Conservation (phyloP, 1,284 basidiomycete species). For the Trichosporon ovoides region DNA sequence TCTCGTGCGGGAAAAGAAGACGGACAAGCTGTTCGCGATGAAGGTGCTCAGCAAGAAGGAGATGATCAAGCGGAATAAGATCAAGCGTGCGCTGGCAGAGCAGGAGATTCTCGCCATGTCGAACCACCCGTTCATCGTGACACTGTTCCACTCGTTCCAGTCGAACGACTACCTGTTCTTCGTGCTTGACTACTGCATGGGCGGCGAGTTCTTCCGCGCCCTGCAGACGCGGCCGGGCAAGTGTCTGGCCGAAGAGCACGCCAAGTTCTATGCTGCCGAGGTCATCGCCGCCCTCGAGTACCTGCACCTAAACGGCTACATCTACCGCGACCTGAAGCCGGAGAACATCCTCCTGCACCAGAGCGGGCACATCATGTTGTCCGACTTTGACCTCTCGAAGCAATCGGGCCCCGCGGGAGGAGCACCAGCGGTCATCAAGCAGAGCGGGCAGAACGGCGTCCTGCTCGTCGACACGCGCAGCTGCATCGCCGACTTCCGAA, state of each 20-base stretch:
- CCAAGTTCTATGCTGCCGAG: conserved; percentile 97
- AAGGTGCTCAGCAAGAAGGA: conserved; percentile 96
- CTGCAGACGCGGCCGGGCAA: conserved; percentile 91
- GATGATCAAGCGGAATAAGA: conserved; percentile 98
- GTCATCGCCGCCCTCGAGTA: conserved; percentile 97
- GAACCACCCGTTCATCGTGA: conserved; percentile 97
- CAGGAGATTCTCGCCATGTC: conserved; percentile 94
- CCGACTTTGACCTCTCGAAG: conserved; percentile 98
- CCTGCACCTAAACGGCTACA: conserved; percentile 97
- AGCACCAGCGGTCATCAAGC: conserved; percentile 84
- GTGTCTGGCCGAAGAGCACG: conserved; percentile 89
- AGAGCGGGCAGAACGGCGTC: conserved; percentile 81
- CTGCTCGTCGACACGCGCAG: conserved; percentile 83
- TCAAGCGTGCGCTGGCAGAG: conserved; percentile 91
- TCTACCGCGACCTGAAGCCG: conserved; percentile 98
- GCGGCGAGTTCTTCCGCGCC: conserved; percentile 97
- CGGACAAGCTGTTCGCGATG: conserved; percentile 88
- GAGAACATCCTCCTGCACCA: conserved; percentile 99
- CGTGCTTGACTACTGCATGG: conserved; percentile 99
- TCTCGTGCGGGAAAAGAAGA: conserved; percentile 92
- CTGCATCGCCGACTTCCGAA: conserved; percentile 95
- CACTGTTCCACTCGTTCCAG: conserved; percentile 94
- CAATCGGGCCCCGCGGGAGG: conserved; percentile 81
- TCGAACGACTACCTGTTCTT: conserved; percentile 96
- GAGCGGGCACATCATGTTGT: conserved; percentile 98